Conservation (phyloP, 1,139 yeast genomes). For the Suhomyces bolitotheri region DNA sequence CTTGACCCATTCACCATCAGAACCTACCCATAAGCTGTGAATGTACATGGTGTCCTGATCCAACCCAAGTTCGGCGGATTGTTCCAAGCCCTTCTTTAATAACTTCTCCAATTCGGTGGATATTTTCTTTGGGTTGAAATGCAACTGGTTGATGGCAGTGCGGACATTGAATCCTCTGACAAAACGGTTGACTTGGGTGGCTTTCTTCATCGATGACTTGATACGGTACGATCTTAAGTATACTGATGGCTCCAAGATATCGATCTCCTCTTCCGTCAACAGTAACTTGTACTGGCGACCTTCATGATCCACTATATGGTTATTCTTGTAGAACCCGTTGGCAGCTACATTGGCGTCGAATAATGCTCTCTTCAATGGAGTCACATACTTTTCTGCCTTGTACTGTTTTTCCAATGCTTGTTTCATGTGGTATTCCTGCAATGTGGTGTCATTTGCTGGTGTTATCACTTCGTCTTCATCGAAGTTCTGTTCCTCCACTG, state of each 20-base stretch:
- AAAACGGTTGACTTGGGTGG: conserved; percentile 76
- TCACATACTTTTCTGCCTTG: conserved; percentile 42
- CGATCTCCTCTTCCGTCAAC: conserved; percentile 66
- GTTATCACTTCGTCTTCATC: conserved; percentile 20
- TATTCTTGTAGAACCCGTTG: conserved; percentile 76
- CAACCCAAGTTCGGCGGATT: conserved; percentile 62
- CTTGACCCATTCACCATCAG: conserved; percentile 74
- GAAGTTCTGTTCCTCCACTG: conserved; percentile 11
- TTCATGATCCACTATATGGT: conserved; percentile 50
- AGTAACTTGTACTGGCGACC: conserved; percentile 56
- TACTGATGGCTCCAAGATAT: conserved; percentile 80
- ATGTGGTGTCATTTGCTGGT: conserved; percentile 33
- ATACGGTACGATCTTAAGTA: conserved; percentile 76
- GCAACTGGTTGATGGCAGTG: conserved; percentile 89
- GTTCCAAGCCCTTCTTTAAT: conserved; percentile 69
- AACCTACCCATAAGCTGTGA: conserved; percentile 87
- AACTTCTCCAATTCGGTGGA: conserved; percentile 78
- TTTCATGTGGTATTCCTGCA: conserved; percentile 36
- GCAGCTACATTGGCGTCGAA: conserved; percentile 60
- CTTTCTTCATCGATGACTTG: conserved; percentile 85
- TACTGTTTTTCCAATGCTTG: conserved; percentile 32
- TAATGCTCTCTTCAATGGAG: conserved; percentile 73
- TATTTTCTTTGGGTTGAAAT: conserved; percentile 79
- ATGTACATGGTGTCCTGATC: conserved; percentile 66
- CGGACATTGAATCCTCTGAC: conserved; percentile 68